Evolutionary conservation across 441 rosid genomes (phyloP), one percentile per base, ranked within the genome.

Genomic region (Populus hybrid): DNA sequence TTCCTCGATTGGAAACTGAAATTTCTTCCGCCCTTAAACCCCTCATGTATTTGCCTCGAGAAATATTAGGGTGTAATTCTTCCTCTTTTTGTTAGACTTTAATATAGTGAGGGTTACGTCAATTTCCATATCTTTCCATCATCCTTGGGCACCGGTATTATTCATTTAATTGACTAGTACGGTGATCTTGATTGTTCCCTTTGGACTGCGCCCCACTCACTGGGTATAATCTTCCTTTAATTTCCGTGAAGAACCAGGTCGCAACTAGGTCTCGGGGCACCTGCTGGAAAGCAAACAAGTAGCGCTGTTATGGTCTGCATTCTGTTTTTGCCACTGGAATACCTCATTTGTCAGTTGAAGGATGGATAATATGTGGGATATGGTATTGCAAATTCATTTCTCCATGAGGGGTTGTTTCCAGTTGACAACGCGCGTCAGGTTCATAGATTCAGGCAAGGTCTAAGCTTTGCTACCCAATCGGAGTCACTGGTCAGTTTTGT

Each of bases 281-380:
- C 97, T 0, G 86, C 95, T n/a, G n/a, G 7, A 92, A 91, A 0
- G 91, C 76, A 86, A 87, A 88, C 70, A 91, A 79, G 72, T 79
- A 30, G 0, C 73, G 80, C 95, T 83, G 69, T 80, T 79, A 0
- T 36, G 76, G 57, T 69, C 26, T 74, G 78, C 78, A 87, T 78
- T 34, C 75, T 79, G 59, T n/a, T 83, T 72, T 53, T 92, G 95
- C 98, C 97, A 92, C 19, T 38, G 79, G 3, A 70, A 2, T 6
- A 91, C 81, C 74, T 92, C 86, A 0, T n/a, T 10, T 6, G 53
- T 69, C 67, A 21, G 64, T 86, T n/a, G 78, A 64, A 1, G 95
- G 97, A 65, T 94, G 97, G 82, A 94, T n/a, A 92, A 74, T 90
- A 85, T 0, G 95, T 89, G 0, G 97, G 97, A 72, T 92, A 92